Conservation (phyloP, 441 rosid species). For the Populus trichocarpa region DNA sequence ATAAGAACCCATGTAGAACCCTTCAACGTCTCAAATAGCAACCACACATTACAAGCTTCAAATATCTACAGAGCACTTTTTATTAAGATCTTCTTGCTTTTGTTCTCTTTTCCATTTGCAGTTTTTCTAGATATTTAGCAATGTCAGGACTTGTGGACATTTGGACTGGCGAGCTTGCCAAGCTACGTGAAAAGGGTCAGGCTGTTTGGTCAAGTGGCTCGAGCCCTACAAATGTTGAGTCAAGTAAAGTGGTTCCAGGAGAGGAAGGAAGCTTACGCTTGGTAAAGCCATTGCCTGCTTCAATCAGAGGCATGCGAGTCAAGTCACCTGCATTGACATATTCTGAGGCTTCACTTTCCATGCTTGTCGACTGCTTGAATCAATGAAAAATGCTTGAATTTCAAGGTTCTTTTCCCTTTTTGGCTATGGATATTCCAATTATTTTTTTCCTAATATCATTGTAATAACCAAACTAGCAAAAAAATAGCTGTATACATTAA, state of each 20-base stretch:
- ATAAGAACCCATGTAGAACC: background rate
- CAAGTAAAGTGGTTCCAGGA: no score
- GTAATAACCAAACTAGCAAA: no score
- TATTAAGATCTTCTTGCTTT: background rate
- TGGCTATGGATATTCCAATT: no score
- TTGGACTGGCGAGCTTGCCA: conserved; percentile 40
- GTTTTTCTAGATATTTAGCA: background rate
- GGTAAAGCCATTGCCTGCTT: conserved; percentile 14
- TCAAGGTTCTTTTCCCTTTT: no score
- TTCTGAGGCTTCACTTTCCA: conserved; percentile 47
- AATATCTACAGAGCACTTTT: background rate
- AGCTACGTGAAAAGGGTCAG: conserved; percentile 40
- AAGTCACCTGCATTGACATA: background rate
- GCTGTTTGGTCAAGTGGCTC: conserved; percentile 25
- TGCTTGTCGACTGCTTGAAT: conserved; percentile 29
- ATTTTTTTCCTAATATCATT: no score
- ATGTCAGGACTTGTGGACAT: conserved; percentile 57
- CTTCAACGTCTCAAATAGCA: background rate
- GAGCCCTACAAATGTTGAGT: background rate
- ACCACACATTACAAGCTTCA: background rate
- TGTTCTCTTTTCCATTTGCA: no score
- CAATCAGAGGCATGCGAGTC: conserved; percentile 6
- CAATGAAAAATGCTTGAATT: no score
- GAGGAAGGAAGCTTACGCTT: background rate
- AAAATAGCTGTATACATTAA: no score